Percentiles rank a stretch among this genome's conserved stretches.
Evolutionary conservation across 73 alveolate genomes (phyloP).

Genomic region (Paramecium biaurelia): DNA sequence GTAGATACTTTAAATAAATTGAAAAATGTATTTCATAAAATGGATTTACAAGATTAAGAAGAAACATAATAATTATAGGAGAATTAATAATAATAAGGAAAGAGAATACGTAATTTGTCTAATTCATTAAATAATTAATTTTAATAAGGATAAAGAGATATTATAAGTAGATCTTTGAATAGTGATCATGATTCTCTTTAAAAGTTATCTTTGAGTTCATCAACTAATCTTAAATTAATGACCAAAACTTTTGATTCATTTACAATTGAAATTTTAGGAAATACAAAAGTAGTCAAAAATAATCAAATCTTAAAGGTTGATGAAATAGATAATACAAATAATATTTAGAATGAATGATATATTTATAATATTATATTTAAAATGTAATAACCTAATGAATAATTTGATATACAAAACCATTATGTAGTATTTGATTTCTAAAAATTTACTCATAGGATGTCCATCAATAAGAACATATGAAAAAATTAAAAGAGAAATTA

Average conservation of each 20-base stretch:
- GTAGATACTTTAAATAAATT: neutral
- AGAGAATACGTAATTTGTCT: neutral
- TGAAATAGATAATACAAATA: neutral
- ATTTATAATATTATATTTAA: neutral
- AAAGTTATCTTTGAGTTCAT: neutral
- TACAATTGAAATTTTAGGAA: neutral
- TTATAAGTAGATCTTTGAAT: neutral
- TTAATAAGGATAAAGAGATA: neutral
- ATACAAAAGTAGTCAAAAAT: neutral
- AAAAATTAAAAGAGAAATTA: slow-evolving; percentile 59
- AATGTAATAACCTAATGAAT: slow-evolving; percentile 29
- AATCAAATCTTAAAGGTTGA: neutral
- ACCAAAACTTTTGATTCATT: neutral
- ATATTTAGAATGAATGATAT: neutral
- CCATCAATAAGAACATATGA: slow-evolving; percentile 59
- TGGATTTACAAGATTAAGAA: neutral
- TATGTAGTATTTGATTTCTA: neutral
- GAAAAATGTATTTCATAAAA: neutral
- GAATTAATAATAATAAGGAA: neutral
- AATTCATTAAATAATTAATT: neutral
- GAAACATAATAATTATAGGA: neutral
- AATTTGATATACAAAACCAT: slow-evolving; percentile 10
- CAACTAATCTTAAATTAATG: neutral
- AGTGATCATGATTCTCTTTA: neutral
- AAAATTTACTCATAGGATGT: neutral